Conservation (phyloP, 2,329 filamentous ascomycete species). For the Penicillium sp. region DNA sequence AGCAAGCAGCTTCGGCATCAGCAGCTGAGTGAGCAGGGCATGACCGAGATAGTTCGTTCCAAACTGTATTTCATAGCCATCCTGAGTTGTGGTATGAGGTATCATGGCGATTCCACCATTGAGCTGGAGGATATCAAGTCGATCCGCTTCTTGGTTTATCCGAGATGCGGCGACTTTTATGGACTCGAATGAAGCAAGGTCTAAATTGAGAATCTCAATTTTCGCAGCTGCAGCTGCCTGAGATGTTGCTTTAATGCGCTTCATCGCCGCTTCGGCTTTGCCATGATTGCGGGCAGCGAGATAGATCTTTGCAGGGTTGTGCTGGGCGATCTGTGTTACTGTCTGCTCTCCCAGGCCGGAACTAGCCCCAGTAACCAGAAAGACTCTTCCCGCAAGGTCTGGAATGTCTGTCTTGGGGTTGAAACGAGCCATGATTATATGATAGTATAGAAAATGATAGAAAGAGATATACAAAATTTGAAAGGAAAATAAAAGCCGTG, state of each 20-base stretch:
- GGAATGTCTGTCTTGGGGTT: conserved; percentile 30
- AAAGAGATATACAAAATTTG: no score
- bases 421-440: conserved; percentile 18
- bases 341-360: conserved; percentile 46
- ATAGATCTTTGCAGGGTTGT: conserved; percentile 38
- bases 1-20: conserved; percentile 21
- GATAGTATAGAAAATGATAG: no score
- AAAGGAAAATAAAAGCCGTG: no score
- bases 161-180: conserved; percentile 34
- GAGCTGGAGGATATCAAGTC: conserved; percentile 33
- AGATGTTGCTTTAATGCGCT: no score
- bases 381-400: conserved; percentile 28
- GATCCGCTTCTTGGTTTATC: conserved; percentile 19
- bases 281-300: conserved; percentile 29
- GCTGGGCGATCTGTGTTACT: conserved; percentile 38
- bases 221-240: conserved; percentile 27
- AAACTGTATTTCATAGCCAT: conserved; percentile 37
- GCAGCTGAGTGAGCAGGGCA: conserved; percentile 31
- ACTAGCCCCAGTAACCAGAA: conserved; percentile 35
- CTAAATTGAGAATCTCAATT: conserved; percentile 22
- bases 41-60: conserved; percentile 38
- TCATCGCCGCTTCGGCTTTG: conserved; percentile 23
- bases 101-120: conserved; percentile 16
- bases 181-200: conserved; percentile 42
- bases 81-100: conserved; percentile 28